Evolutionary conservation across 371 early-diverging fungal genomes (phyloP).

Genomic region (Apophysomyces ossiformis): DNA sequence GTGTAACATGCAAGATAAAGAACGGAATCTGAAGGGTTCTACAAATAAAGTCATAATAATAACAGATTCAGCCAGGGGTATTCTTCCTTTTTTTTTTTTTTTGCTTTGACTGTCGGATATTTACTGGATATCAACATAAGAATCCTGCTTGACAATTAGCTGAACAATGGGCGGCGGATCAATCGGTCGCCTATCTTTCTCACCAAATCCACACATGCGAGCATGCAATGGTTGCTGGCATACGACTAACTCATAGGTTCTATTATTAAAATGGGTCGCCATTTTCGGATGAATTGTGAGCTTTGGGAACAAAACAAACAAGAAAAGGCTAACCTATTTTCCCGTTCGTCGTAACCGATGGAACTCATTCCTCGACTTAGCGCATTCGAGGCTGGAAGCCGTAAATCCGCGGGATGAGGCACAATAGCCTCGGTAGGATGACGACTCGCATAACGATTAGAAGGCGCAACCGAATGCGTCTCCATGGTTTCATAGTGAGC

Average conservation of each 20-base stretch:
- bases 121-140: conserved; percentile 53
- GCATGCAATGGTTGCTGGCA: conserved; percentile 84
- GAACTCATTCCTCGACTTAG: neutral
- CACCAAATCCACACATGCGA: conserved; percentile 86
- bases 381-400: neutral
- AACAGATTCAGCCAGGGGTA: conserved; percentile 2
- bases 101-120: conserved; percentile 1
- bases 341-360: conserved; percentile 30
- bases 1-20: conserved; percentile 76
- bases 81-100: conserved; percentile 6
- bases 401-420: neutral
- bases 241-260: conserved; percentile 58
- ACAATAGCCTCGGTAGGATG: neutral
- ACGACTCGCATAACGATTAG: neutral
- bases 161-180: conserved; percentile 75
- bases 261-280: conserved; percentile 12
- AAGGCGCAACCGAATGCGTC: neutral
- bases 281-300: too few relatives aligned
- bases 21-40: conserved; percentile 63
- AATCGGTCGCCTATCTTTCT: conserved; percentile 75
- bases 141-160: conserved; percentile 52
- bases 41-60: conserved; percentile 11
- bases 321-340: conserved; percentile 23
- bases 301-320: neutral
- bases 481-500: neutral